Percentiles rank a stretch among this genome's conserved stretches.
Conservation (phyloP, 345 rosid species). For the Sisymbrium irio region DNA sequence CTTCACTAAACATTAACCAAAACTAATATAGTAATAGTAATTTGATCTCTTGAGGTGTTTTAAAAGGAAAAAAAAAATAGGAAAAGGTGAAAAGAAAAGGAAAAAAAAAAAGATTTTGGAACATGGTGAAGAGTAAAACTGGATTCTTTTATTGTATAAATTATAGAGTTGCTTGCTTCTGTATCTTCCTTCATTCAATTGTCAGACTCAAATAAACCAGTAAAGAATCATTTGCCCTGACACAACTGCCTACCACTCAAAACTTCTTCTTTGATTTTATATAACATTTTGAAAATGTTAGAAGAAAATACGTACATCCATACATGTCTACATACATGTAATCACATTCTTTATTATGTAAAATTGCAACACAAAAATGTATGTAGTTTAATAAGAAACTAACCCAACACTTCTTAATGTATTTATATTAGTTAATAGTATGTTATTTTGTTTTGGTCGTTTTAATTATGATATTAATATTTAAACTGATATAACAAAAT, state of each 20-base stretch:
- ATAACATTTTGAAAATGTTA: neutral
- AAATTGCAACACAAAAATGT: neutral
- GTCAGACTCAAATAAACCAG: slow-evolving; percentile 23
- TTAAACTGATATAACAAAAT: too few species aligned
- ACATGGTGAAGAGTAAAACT: neutral
- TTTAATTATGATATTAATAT: too few species aligned
- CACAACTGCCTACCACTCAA: slow-evolving; percentile 3
- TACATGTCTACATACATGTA: too few species aligned
- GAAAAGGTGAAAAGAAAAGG: neutral
- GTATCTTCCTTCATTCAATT: slow-evolving; percentile 11
- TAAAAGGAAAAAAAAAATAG: neutral
- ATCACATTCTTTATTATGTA: neutral
- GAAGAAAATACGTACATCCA: neutral
- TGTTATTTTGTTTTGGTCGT: neutral
- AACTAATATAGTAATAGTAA: neutral
- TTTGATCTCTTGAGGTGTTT: neutral
- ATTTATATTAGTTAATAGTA: neutral
- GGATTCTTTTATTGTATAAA: slow-evolving; percentile 1
- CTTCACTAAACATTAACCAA: slow-evolving; percentile 2
- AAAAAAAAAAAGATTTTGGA: neutral
- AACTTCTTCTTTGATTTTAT: neutral
- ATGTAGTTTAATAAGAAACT: neutral
- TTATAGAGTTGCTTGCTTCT: slow-evolving; percentile 8
- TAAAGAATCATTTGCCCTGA: slow-evolving; percentile 32
- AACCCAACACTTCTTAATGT: neutral